Evolutionary conservation across 78 protist species (phyloP), one percentile per base, ranked within the genome.

Genomic region (Tieghemostelium lacteum): DNA sequence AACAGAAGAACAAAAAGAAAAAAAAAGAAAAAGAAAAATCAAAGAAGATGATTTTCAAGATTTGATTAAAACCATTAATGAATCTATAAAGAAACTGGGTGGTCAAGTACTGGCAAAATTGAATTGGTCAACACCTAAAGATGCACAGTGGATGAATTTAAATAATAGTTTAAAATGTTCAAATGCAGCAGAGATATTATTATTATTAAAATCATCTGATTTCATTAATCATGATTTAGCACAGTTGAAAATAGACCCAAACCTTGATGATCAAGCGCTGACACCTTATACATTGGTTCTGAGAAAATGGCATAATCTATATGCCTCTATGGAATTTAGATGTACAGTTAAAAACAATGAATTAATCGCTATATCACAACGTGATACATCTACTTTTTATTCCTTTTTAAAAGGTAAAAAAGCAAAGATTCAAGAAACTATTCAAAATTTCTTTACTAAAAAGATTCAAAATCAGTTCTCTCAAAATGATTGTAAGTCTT

Each of bases 121-220:
- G 40, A 74, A 75, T 36, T 93, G 95, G 95, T 72, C 87, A 20
- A 10, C 92, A 2, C 95, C 95, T 0, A 69, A 58, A 61, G 95
- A 93, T 60, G 95, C 95, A 40, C 37, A 75, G 7, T 93, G 65
- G 60, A 71, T 86, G 83, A 60, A 67, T 31, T 22, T 55, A 7
- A 34, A 45, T 22, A 54, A 71, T 24, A 45, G 70, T 31, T 10
- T 93, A 20, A 45, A 36, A 42, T 93, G 95, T 49, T 37, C 62
- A 26, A 75, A 52, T 31, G 14, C 64, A 2, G 45, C 57, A 10
- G 95, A 93, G 61, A 66, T 93, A 16, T 42, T 69, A 24, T 37
- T 93, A 24, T 50, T 87, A 16, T 73, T 93, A 40, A 93, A 93
- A 78, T 66, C 83, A 64, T 86, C 93, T 22, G 93, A 87, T 55